Evolutionary conservation across 225 moss, liverwort and hornwort genomes (phyloP), one percentile per base, ranked within the genome.

Genomic region (Bryum argenteum): DNA sequence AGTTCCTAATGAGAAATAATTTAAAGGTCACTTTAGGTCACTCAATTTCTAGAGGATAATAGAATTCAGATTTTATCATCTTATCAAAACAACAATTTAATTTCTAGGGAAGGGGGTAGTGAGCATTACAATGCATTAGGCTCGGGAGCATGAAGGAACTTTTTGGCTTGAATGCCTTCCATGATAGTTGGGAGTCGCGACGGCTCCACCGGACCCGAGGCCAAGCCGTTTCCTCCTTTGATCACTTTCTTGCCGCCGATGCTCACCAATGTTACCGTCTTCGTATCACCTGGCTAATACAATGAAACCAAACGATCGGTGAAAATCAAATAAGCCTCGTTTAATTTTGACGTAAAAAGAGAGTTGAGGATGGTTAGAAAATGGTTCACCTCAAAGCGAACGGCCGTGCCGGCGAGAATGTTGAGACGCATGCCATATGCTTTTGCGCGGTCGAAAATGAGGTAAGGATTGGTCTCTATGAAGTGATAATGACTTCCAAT

Each of bases 401-500:
- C 82, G 16, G 97, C 97, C 10, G 92, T 82, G 69, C 97, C 97
- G 17, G 97, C 89, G 55, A 89, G 77, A 51, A 94, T 85, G 57
- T 94, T 92, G 42, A 97, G 88, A 48, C 90, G 90, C 86, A 90
- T 94, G 64, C 97, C 97, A 55, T 92, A 94, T 13, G 97, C 92
- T 82, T 86, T 81, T 74, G 86, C 88, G 56, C 94, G 97, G 60
- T 97, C 97, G 21, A 97, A 97, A 28, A 79, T 55, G 12, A 97
- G 87, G 18, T 88, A 89, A 15, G 94, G 89, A 51, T 94, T 97
- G 64, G 91, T 87, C 82, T 97, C 97, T 20, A 97, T 89, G 70
- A 97, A 97, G 80, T 97, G 97, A 53, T 89, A 97, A 73, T 97
- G 97, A 67, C 97, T 97, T 55, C 94, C 94, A 66, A 97, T 66